Evolutionary conservation across 331 rosid species (phyloP).

Genomic region (Malus hybrid): DNA sequence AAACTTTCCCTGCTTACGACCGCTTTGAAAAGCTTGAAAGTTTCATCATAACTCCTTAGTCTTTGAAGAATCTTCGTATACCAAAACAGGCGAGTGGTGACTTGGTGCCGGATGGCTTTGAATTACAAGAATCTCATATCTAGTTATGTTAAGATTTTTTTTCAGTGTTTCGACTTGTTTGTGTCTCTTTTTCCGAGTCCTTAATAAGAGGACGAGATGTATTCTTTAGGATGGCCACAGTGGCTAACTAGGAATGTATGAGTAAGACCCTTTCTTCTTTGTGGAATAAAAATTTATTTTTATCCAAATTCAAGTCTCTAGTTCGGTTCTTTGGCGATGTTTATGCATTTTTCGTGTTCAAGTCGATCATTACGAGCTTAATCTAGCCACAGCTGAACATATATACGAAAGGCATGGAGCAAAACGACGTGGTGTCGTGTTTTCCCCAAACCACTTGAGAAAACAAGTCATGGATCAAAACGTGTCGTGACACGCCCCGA

Average conservation of each 20-base stretch:
- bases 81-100: slow-evolving; percentile 17
- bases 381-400: no score
- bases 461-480: no score
- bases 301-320: no score
- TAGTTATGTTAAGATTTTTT: slow-evolving; percentile 3
- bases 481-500: no score
- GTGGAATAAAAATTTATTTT: no score
- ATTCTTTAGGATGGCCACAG: slow-evolving; percentile 2
- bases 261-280: background rate
- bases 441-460: no score
- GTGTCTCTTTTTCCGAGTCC: background rate
- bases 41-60: slow-evolving; percentile 50
- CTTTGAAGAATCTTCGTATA: slow-evolving; percentile 17
- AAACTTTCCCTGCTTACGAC: slow-evolving; percentile 76
- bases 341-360: no score
- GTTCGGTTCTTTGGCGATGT: no score
- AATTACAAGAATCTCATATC: slow-evolving; percentile 15
- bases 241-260: slow-evolving; percentile 11
- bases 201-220: background rate
- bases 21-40: slow-evolving; percentile 59
- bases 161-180: background rate
- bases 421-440: no score
- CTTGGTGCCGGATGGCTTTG: slow-evolving; percentile 18
- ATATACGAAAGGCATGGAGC: no score
- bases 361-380: no score